phyloP scores from a whole-genome alignment of 2,329 filamentous ascomycete species.

The Ophiostoma pallidulum region DNA sequence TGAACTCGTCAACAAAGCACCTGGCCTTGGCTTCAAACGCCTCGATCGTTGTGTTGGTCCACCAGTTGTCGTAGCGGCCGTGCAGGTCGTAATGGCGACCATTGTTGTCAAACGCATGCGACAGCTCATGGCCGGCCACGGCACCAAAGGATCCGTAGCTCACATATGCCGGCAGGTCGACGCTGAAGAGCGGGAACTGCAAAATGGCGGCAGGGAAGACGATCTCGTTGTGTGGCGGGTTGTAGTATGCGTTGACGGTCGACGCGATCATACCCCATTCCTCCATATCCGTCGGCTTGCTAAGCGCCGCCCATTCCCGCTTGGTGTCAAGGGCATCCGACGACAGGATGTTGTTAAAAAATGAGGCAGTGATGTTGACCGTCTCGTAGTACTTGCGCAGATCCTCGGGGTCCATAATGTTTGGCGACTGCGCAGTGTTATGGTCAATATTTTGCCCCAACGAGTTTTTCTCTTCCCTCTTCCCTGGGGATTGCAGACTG shows the following conservation, averaged over 20 bases:
- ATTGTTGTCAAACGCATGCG: slow-evolving; percentile 59
- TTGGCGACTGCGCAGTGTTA: slow-evolving; percentile 34
- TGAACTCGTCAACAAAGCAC: slow-evolving; percentile 61
- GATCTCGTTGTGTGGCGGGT: slow-evolving; percentile 56
- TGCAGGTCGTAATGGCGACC: slow-evolving; percentile 56
- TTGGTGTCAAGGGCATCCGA: slow-evolving; percentile 38
- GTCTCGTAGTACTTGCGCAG: slow-evolving; percentile 48
- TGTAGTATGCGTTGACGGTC: slow-evolving; percentile 59
- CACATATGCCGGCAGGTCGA: slow-evolving; percentile 52
- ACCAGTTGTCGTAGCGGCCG: slow-evolving; percentile 58
- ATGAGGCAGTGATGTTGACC: slow-evolving; percentile 39
- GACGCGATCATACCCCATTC: slow-evolving; percentile 52
- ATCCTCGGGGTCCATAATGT: slow-evolving; percentile 48
- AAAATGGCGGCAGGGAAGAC: slow-evolving; percentile 61
- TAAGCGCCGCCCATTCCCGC: slow-evolving; percentile 47
- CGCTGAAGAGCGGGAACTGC: slow-evolving; percentile 58
- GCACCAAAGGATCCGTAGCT: slow-evolving; percentile 61
- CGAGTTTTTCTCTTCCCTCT: too few species aligned
- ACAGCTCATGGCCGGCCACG: slow-evolving; percentile 59
- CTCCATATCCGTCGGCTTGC: slow-evolving; percentile 50
- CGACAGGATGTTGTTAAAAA: slow-evolving; percentile 49
- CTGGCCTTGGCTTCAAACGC: slow-evolving; percentile 49
- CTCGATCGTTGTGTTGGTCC: slow-evolving; percentile 49
- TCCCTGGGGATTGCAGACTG: too few species aligned
- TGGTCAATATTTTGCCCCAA: not conserved